Conservation (phyloP, 495 filamentous ascomycete genomes). For the Xylaria curta region DNA sequence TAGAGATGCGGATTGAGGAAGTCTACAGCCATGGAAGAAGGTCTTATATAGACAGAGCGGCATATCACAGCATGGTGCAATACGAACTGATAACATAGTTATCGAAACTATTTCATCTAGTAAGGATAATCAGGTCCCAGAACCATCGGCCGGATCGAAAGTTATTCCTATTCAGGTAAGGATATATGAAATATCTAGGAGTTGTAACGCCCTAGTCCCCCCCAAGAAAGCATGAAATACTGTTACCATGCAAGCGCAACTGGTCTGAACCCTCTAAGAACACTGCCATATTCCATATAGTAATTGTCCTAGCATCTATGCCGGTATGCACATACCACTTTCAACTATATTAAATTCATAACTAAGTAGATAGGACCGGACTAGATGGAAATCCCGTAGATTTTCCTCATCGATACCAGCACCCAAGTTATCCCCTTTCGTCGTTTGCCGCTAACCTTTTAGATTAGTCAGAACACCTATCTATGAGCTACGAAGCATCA, state of each 20-base stretch:
- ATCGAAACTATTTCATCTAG: neutral
- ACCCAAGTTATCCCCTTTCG: neutral
- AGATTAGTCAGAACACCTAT: neutral
- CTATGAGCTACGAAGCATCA: too few relatives aligned
- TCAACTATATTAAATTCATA: neutral
- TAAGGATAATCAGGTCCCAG: neutral
- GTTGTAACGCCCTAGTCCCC: too few relatives aligned
- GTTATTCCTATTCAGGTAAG: neutral
- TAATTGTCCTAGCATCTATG: neutral
- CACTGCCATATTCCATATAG: too few relatives aligned
- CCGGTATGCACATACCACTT: neutral
- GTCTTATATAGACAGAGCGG: neutral
- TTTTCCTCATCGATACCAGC: neutral
- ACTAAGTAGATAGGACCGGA: neutral
- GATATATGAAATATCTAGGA: neutral
- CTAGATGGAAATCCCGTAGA: neutral
- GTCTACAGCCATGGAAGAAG: neutral
- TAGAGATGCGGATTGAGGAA: neutral
- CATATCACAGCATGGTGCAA: neutral
- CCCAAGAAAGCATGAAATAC: too few relatives aligned
- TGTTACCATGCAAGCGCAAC: too few relatives aligned
- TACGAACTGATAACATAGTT: neutral
- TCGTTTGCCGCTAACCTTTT: neutral
- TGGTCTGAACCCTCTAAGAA: too few relatives aligned
- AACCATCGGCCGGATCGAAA: neutral